Percentiles rank a stretch among this genome's conserved stretches.
Evolutionary conservation across 345 rosid species (phyloP).

Genomic region (Odontarrhena argentea): DNA sequence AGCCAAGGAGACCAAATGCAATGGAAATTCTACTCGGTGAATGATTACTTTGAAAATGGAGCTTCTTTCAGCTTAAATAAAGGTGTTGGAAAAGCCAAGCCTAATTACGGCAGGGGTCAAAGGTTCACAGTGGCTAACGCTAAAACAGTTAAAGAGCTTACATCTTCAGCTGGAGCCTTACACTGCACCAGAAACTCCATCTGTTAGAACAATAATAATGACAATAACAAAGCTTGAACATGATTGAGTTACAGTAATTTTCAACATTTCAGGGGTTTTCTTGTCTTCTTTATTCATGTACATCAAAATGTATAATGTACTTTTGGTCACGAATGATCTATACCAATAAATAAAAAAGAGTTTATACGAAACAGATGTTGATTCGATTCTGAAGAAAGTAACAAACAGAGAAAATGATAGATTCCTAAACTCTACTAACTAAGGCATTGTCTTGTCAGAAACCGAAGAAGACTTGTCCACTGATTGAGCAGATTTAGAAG

Average conservation of each 20-base stretch:
- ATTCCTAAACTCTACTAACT: conserved; percentile 1
- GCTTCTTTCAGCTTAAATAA: conserved; percentile 53
- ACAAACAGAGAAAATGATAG: conserved; percentile 15
- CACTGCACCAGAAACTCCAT: conserved; percentile 43
- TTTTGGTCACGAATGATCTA: conserved; percentile 12
- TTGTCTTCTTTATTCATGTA: background rate
- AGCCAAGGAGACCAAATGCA: conserved; percentile 31
- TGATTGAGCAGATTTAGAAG: conserved; percentile 43
- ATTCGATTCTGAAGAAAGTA: conserved; percentile 12
- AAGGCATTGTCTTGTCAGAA: conserved; percentile 34
- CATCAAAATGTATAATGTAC: conserved; percentile 13
- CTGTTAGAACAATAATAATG: conserved; percentile 30
- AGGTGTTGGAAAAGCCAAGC: conserved; percentile 54
- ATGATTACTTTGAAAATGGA: conserved; percentile 61
- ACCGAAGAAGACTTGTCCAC: conserved; percentile 42
- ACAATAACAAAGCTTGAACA: conserved; percentile 19
- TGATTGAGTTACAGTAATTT: background rate
- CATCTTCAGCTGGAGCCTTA: conserved; percentile 58
- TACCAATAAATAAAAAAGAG: background rate
- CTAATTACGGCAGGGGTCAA: conserved; percentile 48
- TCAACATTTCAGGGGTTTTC: conserved; percentile 15
- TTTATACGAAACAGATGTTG: conserved; percentile 23
- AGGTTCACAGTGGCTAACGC: conserved; percentile 53
- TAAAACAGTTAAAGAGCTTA: conserved; percentile 44
- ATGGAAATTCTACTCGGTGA: conserved; percentile 64